Evolutionary conservation across 768 basidiomycete genomes (phyloP).

Genomic region (Boletus reticulatus): DNA sequence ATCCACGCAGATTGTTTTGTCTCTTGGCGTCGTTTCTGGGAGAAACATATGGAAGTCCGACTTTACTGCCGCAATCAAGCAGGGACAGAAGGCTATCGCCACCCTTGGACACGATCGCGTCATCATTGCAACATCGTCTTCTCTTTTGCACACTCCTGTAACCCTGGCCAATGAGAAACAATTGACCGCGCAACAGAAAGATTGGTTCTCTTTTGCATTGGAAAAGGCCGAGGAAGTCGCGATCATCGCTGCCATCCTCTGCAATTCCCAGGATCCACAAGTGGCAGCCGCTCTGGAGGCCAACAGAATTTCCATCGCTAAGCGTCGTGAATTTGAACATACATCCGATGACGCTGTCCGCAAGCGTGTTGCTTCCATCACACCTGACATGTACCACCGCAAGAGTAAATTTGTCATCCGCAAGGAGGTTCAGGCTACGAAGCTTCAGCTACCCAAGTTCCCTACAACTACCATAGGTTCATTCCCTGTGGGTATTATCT

Average conservation of each 20-base stretch:
- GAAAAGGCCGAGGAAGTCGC: conserved; percentile 95
- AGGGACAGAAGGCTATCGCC: conserved; percentile 81
- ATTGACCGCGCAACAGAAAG: conserved; percentile 83
- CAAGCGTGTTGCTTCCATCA: conserved; percentile 92
- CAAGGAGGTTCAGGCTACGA: conserved; percentile 84
- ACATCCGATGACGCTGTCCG: conserved; percentile 93
- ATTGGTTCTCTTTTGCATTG: conserved; percentile 98
- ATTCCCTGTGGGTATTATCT: conserved; percentile 68
- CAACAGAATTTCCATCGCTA: conserved; percentile 87
- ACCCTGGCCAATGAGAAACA: conserved; percentile 91
- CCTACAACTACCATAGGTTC: conserved; percentile 98
- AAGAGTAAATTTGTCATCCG: conserved; percentile 86
- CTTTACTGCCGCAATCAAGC: conserved; percentile 76
- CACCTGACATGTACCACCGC: conserved; percentile 80
- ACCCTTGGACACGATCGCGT: conserved; percentile 84
- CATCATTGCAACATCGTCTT: conserved; percentile 93
- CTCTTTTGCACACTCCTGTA: conserved; percentile 97
- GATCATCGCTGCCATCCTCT: conserved; percentile 78
- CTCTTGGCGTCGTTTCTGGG: conserved; percentile 94
- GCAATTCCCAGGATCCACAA: conserved; percentile 75
- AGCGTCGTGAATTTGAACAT: conserved; percentile 92
- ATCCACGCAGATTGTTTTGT: conserved; percentile 75
- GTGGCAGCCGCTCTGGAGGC: conserved; percentile 76
- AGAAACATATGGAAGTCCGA: conserved; percentile 99
- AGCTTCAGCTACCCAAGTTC: conserved; percentile 92